Evolutionary conservation across 2,329 filamentous ascomycete species (phyloP), one percentile per base, ranked within the genome.

Genomic region (Neonectria faginata): DNA sequence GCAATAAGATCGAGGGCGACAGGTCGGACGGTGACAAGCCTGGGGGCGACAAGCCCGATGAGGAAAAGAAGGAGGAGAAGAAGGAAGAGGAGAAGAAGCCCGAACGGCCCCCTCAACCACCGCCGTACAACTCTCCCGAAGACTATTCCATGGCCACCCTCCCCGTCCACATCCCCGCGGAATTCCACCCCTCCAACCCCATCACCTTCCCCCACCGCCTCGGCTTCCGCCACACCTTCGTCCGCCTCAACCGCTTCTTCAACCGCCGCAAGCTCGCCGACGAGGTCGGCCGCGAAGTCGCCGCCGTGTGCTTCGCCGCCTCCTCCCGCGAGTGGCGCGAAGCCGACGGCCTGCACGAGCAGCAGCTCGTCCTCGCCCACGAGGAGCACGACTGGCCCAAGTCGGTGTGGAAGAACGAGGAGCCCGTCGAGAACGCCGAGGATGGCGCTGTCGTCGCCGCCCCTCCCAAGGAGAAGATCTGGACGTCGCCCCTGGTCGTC

Each of bases 341-440:
- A 39, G 76, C 75, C n/a, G 76, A 79, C 31, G 77, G 77, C 41
- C 73, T 76, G 59, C 76, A 70, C 66, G 79, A 81, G 74, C 79
- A 81, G 70, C 74, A 91, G 75, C 82, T 79, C 4, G 81, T 88
- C 12, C 86, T 97, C 27, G 82, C 83, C 41, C 80, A 88, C 39
- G 94, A 96, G 81, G 93, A 97, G 80, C 80, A 80, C 48, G 88
- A 95, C 76, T 97, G 94, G 94, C 89, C 91, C 78, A 97, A 97
- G 80, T 89, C 86, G n/a, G 87, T 90, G 6, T 89, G 87, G 79
- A 88, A 90, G 77, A 80, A 74, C 75, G 86, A 74, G 79, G 85
- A 74, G 29, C 65, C 74, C 57, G 71, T 75, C 51, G 74, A 79
- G 55, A 75, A 78, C 63, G 76, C 79, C 72, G 82, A 75, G 77